phyloP scores from a whole-genome alignment of 345 rosid genomes.

The Sisymbrium altissimum region DNA sequence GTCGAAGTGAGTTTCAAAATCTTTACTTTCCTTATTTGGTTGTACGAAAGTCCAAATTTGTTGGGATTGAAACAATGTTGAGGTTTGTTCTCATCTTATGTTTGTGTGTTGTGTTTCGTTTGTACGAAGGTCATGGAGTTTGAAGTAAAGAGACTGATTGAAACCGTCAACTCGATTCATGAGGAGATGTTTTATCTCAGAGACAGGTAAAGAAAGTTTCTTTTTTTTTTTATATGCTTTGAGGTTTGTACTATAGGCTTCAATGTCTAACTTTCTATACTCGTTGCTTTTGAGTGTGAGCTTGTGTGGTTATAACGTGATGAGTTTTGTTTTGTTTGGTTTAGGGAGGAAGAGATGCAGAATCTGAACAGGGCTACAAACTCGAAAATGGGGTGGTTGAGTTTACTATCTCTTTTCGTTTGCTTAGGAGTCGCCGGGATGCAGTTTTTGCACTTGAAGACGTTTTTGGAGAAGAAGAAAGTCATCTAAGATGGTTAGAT shows the following conservation, averaged over 20 bases:
- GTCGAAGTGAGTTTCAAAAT: conserved; percentile 58
- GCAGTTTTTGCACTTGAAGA: conserved; percentile 83
- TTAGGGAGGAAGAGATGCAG: conserved; percentile 91
- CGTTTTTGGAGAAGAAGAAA: conserved; percentile 88
- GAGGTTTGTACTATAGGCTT: background rate
- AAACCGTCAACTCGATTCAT: conserved; percentile 64
- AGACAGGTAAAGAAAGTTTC: conserved; percentile 52
- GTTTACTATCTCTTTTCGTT: conserved; percentile 64
- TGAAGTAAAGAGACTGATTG: conserved; percentile 69
- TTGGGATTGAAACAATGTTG: conserved; percentile 1
- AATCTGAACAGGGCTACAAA: conserved; percentile 60
- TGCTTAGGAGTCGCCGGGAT: conserved; percentile 76
- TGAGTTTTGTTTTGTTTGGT: background rate
- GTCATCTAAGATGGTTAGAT: conserved; percentile 41
- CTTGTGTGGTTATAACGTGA: background rate
- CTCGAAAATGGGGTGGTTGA: conserved; percentile 58
- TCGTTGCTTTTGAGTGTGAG: background rate
- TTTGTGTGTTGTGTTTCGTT: conserved; percentile 24
- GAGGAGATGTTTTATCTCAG: conserved; percentile 89
- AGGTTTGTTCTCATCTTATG: conserved; percentile 10
- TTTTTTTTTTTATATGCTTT: background rate
- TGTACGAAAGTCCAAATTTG: background rate
- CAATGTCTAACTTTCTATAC: too few species aligned
- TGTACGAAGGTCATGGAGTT: conserved; percentile 63
- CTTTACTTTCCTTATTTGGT: too few species aligned